phyloP scores from a whole-genome alignment of 1,284 basidiomycete species.

The Melampsora abietis-canadensis region DNA sequence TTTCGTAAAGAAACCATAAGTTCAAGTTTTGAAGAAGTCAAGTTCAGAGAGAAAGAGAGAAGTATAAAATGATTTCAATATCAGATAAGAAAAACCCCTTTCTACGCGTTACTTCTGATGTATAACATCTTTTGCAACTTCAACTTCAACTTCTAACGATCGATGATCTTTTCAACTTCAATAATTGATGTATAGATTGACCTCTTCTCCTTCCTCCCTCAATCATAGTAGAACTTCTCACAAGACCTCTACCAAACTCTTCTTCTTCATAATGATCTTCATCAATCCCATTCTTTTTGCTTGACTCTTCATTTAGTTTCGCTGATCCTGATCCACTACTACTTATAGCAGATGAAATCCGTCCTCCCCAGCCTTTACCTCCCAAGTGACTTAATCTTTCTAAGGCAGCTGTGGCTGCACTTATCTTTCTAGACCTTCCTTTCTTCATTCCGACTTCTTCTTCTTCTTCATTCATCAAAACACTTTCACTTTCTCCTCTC shows the following conservation, averaged over 20 bases:
- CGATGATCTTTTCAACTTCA: not conserved
- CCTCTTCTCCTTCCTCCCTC: not conserved
- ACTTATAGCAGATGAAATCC: not conserved
- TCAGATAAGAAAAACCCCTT: not conserved
- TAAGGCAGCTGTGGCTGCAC: not conserved
- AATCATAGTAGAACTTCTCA: not conserved
- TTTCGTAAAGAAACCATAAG: not conserved
- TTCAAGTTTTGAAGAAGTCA: not conserved
- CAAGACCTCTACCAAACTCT: not conserved
- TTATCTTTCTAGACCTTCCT: not conserved
- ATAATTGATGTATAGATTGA: not conserved
- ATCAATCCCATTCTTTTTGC: not conserved
- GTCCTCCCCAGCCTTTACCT: not conserved
- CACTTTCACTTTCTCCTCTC: not conserved
- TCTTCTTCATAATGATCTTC: not conserved
- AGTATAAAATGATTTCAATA: not conserved
- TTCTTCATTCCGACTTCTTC: not conserved
- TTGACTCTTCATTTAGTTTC: not conserved
- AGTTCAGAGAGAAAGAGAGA: not conserved
- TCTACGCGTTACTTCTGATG: not conserved
- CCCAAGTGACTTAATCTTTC: slow-evolving; percentile 4
- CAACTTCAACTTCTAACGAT: not conserved
- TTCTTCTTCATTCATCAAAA: not conserved
- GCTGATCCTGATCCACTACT: slow-evolving; percentile 2
- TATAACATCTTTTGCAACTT: not conserved